phyloP scores from a whole-genome alignment of 176 grass and related monocot genomes.

The Rhynchospora tenuis region DNA sequence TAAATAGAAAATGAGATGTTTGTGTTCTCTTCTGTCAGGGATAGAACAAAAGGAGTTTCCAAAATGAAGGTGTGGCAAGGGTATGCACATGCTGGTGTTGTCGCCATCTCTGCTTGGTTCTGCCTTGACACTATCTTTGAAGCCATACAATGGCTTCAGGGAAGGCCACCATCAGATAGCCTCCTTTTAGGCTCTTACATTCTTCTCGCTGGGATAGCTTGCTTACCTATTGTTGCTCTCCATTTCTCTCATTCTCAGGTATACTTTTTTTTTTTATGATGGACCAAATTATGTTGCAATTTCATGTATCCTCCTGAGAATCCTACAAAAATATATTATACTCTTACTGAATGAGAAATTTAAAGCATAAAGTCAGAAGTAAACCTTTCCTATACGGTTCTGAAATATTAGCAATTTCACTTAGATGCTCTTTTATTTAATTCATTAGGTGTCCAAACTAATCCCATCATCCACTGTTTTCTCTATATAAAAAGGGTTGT shows the following conservation, averaged over 20 bases:
- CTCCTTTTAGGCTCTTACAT: slow-evolving; percentile 85
- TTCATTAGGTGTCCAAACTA: not conserved
- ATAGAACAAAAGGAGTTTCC: slow-evolving; percentile 76
- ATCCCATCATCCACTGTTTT: not conserved
- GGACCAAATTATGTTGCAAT: not conserved
- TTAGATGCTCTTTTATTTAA: not conserved
- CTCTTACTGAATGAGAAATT: not conserved
- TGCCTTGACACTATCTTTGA: slow-evolving; percentile 96
- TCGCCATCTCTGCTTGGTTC: slow-evolving; percentile 78
- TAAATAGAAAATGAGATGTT: slow-evolving; percentile 9
- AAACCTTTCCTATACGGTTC: not conserved
- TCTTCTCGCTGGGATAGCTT: slow-evolving; percentile 68
- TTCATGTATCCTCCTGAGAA: not conserved
- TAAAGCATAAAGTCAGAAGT: not conserved
- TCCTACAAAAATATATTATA: not conserved
- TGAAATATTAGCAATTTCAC: not conserved
- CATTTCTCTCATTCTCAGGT: slow-evolving; percentile 96
- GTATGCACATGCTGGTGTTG: slow-evolving; percentile 84
- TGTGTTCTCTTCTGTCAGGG: slow-evolving; percentile 35
- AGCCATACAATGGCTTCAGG: slow-evolving; percentile 95
- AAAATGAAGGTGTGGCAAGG: slow-evolving; percentile 92
- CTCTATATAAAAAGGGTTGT: not conserved
- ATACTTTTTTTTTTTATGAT: not conserved
- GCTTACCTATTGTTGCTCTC: slow-evolving; percentile 74
- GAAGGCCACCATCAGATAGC: slow-evolving; percentile 88